Evolutionary conservation across 768 basidiomycete genomes (phyloP), one percentile per base, ranked within the genome.

Genomic region (Boletus reticulatus): DNA sequence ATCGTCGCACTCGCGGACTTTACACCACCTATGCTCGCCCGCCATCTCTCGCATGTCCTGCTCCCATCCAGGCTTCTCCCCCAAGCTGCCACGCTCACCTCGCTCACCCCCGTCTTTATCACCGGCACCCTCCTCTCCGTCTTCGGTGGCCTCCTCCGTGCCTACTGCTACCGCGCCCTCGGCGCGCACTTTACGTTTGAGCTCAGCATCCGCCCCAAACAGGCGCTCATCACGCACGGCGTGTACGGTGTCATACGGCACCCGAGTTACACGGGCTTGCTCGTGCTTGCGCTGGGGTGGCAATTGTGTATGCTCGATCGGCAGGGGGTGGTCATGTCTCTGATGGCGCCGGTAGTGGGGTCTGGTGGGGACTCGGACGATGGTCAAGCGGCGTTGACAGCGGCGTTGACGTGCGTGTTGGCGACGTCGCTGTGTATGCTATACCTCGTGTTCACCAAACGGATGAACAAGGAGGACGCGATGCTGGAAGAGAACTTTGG

Each of bases 231-330:
- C 29, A 72, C 66, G 4, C 8, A 43, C 0, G 70, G 68, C 1
- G 58, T 52, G 19, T 72, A 73, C 55, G 10, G 57, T 11, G 16
- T 65, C 49, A 66, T 73, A 4, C 65, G 72, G 1, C 72, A 73
- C 55, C 72, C 72, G 6, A 64, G 63, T 19, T 72, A 73, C 41
- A 61, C 60, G 1, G 71, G 52, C 4, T 6, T 1, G 0, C 0
- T 49, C 0, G 17, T 3, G 8, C 17, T 58, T 17, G 17, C 12
- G 7, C 0, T 55, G 0, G 67, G 67, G 0, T 39, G 39, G 38
- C 0, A 55, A 0, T 9, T 62, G 2, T 59, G 53, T 14, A 10
- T 55, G 11, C 29, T 64, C 17, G 59, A 60, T 22, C 49, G n/a
- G 6, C 27, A 24, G 3, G 50, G 56, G 3, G 56, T 50, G 37